Evolutionary conservation across 805 yeast genomes (phyloP), one percentile per base, ranked within the genome.

Genomic region (Wickerhamomyces chaumierensis): DNA sequence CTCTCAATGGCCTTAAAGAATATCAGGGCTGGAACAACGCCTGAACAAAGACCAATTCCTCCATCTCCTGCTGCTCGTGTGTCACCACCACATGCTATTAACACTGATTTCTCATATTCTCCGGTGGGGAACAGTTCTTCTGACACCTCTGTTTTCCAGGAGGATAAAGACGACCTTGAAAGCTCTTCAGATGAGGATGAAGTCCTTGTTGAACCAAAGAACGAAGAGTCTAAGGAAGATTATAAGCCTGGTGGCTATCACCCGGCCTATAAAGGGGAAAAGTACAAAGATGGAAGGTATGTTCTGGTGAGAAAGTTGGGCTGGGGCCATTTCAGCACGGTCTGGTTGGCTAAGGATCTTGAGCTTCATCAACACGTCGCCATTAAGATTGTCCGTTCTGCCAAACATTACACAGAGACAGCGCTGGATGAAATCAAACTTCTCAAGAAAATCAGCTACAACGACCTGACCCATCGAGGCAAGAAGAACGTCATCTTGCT

Each of bases 271-370:
- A 76, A 86, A 36, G 97, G 97, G 5, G 98, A 94, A 56, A 61
- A 61, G 18, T 90, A 81, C 59, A 82, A 85, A 49, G 67, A 81
- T 40, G 75, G 76, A 16, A 73, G 83, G 42, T 92, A 92, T 57
- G 68, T 78, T 2, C 61, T 92, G 36, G 88, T 84, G 23, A 73
- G 97, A 43, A 92, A 92, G 56, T 66, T 92, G 4, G 99, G 99
- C 1, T 92, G 99, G 99, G 99, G 99, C 28, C 96, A 92, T 61
- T 92, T 92, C 56, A 81, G 94, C 20, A 92, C 95, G 1, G 96
- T 85, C 18, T 88, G 96, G 96, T 65, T 84, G 21, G 97, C 96
- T 4, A 70, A 63, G 43, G 79, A 75, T 41, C 46, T 49, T n/a
- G 74, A 74, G 37, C 63, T 67, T 39, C 68, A 72, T 42, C 63